Evolutionary conservation across 352 stramenopile genomes (phyloP).

Genomic region (Phytophthora sojae): DNA sequence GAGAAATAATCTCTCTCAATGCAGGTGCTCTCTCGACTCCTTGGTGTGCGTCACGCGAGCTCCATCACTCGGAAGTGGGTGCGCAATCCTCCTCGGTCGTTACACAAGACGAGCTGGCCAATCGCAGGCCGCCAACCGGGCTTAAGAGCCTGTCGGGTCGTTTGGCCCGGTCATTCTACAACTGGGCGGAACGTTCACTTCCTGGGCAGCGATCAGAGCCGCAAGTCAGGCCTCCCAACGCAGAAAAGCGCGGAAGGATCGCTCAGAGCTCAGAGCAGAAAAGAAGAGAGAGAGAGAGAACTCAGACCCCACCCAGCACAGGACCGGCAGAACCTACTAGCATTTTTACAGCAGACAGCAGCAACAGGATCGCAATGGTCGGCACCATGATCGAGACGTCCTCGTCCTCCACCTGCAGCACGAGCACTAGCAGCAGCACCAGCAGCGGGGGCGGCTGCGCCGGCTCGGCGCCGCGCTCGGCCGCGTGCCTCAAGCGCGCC

Average conservation of each 20-base stretch:
- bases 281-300: no score
- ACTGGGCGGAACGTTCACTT: conserved; percentile 8
- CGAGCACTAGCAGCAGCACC: conserved; percentile 10
- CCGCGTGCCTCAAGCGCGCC: conserved; percentile 36
- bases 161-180: no score
- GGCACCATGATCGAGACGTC: conserved; percentile 23
- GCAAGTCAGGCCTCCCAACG: not conserved
- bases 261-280: no score
- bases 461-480: conserved; percentile 29
- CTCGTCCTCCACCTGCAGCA: conserved; percentile 24
- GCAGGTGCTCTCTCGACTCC: no score
- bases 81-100: no score
- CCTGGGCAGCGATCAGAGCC: no score
- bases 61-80: no score
- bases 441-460: not conserved
- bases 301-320: no score
- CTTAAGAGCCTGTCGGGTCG: no score
- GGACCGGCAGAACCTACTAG: not conserved
- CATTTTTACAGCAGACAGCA: not conserved
- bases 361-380: conserved; percentile 23
- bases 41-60: no score
- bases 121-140: not conserved
- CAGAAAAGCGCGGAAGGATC: conserved; percentile 30
- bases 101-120: not conserved
- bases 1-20: no score